Base-by-base conservation (phyloP, 805 yeast species). In the Danielia reshetovae region DNA sequence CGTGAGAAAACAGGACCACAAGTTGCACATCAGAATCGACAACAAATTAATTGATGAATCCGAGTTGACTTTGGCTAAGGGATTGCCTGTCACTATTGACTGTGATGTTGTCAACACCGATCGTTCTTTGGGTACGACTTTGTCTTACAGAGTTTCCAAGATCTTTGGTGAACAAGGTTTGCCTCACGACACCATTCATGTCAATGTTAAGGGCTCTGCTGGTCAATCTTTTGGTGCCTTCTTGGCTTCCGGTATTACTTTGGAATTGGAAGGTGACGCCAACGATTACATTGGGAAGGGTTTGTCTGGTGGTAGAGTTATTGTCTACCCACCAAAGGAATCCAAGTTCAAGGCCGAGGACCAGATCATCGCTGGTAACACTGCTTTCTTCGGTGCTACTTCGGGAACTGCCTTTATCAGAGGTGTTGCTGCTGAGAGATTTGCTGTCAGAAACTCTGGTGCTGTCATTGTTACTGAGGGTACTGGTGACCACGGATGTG, bases 191-290 rank as follows among this genome's bases (percentile, higher is more conserved):
- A 93, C 97, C 12, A 83, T 90, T 46, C 97, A 89, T 50, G 97
- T 89, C 27, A 84, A 89, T 57, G 77, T 85, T 38, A 74, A 72
- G 55, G 98, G 98, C 46, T 82, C 89, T 38, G 98, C 98, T 18
- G 98, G 98, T 54, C 98, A 90, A 69, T 88, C 97, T 3, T 90
- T 93, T 57, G 98, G 98, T 69, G 98, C 97, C 2, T 90, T 86
- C 72, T 74, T 93, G 52, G 95, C 97, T 31, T 81, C 95, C 5
- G 98, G 98, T 70, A 81, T 90, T 44, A 93, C 97, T 8, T 77
- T 90, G 55, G 95, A 86, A 60, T 72, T 90, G 46, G 95, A 87
- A 68, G 98, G 98, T 71, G 98, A 90, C 64, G 86, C 96, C 49
- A 90, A 90, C 59, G 98, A 90, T 69, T 90, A 93, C 62, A 96